Evolutionary conservation across 805 yeast species (phyloP), one percentile per base, ranked within the genome.

Genomic region (Yamadazyma tumulicola): DNA sequence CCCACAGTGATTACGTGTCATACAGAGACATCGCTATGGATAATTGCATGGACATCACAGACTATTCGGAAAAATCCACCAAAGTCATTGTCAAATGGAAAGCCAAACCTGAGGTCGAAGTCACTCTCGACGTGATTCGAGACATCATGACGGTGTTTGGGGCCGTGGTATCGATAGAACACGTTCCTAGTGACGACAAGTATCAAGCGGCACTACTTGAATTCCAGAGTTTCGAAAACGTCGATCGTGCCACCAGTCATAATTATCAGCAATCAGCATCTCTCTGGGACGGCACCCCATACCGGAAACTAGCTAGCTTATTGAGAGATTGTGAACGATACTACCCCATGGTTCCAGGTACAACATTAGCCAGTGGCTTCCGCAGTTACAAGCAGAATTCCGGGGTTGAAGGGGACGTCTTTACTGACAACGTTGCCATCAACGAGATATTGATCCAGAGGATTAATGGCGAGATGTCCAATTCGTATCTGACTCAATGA

Each of bases 61-160:
- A 41, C 17, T 18, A 29, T 26, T 34, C 28, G 2, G 17, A 19
- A 13, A 16, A 13, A 17, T n/a, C 26, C 3, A 31, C 34, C 15
- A 39, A 28, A 21, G 62, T 66, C 16, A 39, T 51, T 17, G 55
- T 74, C 17, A 64, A 57, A 42, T 75, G 79, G 78, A 74, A 72
- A 43, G 56, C 59, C 29, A 61, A 61, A 37, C 58, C 57, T 5
- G 66, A 62, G 28, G 29, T 69, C 4, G 38, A 53, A 14, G 49
- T 72, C 14, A 56, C 54, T 15, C 44, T 40, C 1, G 67, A 57
- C 1, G 50, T 64, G 2, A 48, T 75, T 14, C 16, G 26, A 15
- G 50, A 57, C 29, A 52, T 75, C 18, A 69, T 75, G 77, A 45
- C 46, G 13, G 65, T 65, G 2, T 75, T 74, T 51, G 81, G 80